Percentiles rank a stretch among this genome's conserved stretches.
Conservation (phyloP, 2,329 filamentous ascomycete genomes). For the Ceratocystis diversiconidia region DNA sequence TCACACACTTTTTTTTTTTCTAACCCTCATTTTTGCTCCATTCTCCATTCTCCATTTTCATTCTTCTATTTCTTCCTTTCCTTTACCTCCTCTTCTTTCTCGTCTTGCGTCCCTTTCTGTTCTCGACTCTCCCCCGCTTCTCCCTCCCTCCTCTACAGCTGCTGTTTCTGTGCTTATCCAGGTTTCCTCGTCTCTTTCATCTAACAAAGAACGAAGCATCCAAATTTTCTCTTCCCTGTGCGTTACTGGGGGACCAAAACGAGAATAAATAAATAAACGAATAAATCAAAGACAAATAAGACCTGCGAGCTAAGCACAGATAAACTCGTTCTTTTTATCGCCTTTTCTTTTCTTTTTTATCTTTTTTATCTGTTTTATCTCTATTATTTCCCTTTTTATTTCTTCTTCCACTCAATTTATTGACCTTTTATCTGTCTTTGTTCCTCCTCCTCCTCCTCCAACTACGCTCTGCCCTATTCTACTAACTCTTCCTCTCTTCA, state of each 20-base stretch:
- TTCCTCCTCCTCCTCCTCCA: not conserved
- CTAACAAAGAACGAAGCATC: not conserved
- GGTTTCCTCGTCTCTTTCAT: not conserved
- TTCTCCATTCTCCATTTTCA: not conserved
- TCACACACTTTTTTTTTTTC: too few species aligned
- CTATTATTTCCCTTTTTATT: not conserved
- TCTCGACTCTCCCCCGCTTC: not conserved
- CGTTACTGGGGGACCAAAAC: not conserved
- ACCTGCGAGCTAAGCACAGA: not conserved
- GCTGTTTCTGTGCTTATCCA: not conserved
- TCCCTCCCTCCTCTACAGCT: not conserved
- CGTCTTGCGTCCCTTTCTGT: not conserved
- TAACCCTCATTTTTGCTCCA: too few species aligned
- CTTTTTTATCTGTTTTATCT: too few species aligned
- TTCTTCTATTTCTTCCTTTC: slow-evolving; percentile 2
- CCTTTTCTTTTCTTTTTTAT: not conserved
- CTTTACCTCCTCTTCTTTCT: not conserved
- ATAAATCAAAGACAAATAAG: not conserved
- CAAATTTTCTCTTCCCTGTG: too few species aligned
- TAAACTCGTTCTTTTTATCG: not conserved
- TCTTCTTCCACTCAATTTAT: not conserved
- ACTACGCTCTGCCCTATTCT: too few species aligned
- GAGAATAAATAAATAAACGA: not conserved
- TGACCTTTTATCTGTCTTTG: not conserved
- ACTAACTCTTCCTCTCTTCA: too few species aligned